Evolutionary conservation across 2,329 filamentous ascomycete species (phyloP).

Genomic region (Fusarium paranaense): DNA sequence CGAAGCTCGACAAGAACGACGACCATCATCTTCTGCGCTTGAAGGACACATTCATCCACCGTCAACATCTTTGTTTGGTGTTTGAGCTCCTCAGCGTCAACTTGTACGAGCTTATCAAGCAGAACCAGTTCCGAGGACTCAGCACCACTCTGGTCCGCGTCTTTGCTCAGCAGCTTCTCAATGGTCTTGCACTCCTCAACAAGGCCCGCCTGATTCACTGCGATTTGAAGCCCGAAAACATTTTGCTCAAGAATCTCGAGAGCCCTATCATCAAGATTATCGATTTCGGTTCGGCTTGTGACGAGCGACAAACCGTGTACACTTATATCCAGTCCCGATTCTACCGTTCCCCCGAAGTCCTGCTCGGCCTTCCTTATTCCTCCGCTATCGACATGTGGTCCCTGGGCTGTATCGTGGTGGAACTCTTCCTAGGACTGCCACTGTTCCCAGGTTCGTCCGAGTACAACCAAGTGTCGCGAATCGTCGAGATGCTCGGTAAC

Average conservation of each 20-base stretch:
- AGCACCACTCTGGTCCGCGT: conserved; percentile 97
- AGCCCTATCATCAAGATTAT: conserved; percentile 99
- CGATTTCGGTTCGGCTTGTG: conserved; percentile 98
- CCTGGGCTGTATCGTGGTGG: conserved; percentile 96
- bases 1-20: conserved; percentile 98
- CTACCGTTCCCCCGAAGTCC: conserved; percentile 95
- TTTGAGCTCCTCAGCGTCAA: conserved; percentile 98
- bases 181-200: conserved; percentile 90
- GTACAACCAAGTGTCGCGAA: conserved; percentile 97
- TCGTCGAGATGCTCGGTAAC: conserved; percentile 97
- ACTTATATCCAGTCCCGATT: conserved; percentile 99
- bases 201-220: conserved; percentile 98
- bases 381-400: conserved; percentile 99
- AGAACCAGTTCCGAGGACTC: conserved; percentile 97
- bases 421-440: conserved; percentile 93
- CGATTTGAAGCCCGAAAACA: conserved; percentile 98
- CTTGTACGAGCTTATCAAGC: conserved; percentile 98
- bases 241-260: conserved; percentile 95
- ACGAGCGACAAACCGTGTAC: conserved; percentile 98
- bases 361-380: conserved; percentile 95
- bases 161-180: conserved; percentile 96
- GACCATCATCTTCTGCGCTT: conserved; percentile 94
- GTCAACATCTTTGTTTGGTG: conserved; percentile 95
- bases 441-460: conserved; percentile 97
- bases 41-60: conserved; percentile 98